These are phyloP conservation scores for Prunus persica DNA, from an alignment of 306 rosid species.

Conservation along the genomic window Prunus_persica_NCBIv2 NC_034011.1:9762001-9762500, in stretches of 20 bases:
- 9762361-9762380: slow-evolving; percentile 87
- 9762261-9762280: not conserved
- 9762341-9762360: slow-evolving; percentile 55
- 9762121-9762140: not conserved
- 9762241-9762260: slow-evolving; percentile 63
- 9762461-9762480: slow-evolving; percentile 63
- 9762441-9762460: slow-evolving; percentile 85
- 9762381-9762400: slow-evolving; percentile 91
- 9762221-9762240: slow-evolving; percentile 71
- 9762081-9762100: not conserved
- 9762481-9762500: slow-evolving; percentile 26
- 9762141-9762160: slow-evolving; percentile 46
- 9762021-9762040: not conserved
- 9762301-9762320: slow-evolving; percentile 1
- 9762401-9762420: slow-evolving; percentile 81
- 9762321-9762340: slow-evolving; percentile 11
- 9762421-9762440: slow-evolving; percentile 78
- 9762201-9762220: slow-evolving; percentile 90
- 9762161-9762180: slow-evolving; percentile 89
- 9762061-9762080: not conserved
- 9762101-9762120: not conserved
- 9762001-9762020: not conserved
- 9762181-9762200: slow-evolving; percentile 84
- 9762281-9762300: slow-evolving; percentile 1
- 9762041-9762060: not conserved